phyloP scores from a whole-genome alignment of 257 asterid species.

The Cruciata laevipes region DNA sequence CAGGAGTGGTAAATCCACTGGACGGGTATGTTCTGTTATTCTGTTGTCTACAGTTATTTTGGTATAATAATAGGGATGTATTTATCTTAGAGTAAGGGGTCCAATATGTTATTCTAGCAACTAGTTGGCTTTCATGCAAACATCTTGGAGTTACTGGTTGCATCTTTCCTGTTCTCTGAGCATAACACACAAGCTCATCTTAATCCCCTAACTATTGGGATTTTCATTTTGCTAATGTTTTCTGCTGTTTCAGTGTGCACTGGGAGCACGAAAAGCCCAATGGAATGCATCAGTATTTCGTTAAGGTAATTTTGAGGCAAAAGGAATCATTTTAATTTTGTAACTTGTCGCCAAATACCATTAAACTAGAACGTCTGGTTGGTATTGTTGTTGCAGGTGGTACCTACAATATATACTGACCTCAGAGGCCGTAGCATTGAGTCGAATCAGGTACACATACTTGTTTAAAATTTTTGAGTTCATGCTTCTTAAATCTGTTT shows the following conservation, averaged over 20 bases:
- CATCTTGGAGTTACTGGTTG: not conserved
- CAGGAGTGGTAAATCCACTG: slow-evolving; percentile 82
- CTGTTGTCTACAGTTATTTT: not conserved
- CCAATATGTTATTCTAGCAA: not conserved
- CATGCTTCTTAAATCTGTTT: not conserved
- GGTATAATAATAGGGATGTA: not conserved
- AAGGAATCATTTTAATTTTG: not conserved
- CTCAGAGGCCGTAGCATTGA: slow-evolving; percentile 64
- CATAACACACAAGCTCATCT: not conserved
- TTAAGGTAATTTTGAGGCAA: slow-evolving; percentile 46
- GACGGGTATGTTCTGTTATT: slow-evolving; percentile 54
- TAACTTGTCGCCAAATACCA: slow-evolving; percentile 4
- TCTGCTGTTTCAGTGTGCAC: slow-evolving; percentile 44
- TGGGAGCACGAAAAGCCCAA: slow-evolving; percentile 58
- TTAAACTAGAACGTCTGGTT: slow-evolving; percentile 6
- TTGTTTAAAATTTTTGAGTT: slow-evolving; percentile 14
- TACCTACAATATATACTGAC: slow-evolving; percentile 75
- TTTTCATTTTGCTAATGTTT: not conserved
- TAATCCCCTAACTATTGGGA: no score
- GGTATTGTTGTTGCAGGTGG: slow-evolving; percentile 56
- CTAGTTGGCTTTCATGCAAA: not conserved
- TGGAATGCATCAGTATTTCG: slow-evolving; percentile 82
- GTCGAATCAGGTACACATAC: slow-evolving; percentile 74
- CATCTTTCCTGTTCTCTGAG: slow-evolving; percentile 5
- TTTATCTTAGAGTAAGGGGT: not conserved